Base-by-base conservation (phyloP, 768 basidiomycete genomes). In the Collybia mongolica region DNA sequence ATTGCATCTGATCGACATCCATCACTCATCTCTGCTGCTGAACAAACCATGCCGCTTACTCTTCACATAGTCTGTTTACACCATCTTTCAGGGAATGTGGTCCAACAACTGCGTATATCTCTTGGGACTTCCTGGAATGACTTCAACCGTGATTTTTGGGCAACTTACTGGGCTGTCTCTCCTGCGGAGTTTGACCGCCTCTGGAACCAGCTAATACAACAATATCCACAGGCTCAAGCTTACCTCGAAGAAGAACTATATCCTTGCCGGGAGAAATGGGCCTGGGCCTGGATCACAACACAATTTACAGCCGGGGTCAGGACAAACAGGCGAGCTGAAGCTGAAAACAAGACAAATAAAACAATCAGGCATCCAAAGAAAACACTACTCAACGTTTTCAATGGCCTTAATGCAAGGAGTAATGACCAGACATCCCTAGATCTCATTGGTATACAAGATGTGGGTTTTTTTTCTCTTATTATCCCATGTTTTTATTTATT, bases 251-350 rank as follows among this genome's bases (percentile, higher is more conserved):
- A 55, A 1, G 61, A 66, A 32, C 19, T 73, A 0, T 71, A 67
- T 48, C 52, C 59, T 2, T 65, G 62, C 38, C 58, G 59, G 0
- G 54, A 65, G 23, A 63, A 58, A 14, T 73, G 70, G 70, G 71
- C 68, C 20, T 68, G 65, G 65, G 60, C 65, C 7, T 73, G 60
- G 54, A 46, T 66, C 2, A 56, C 60, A 19, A 20, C 48, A 19
- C 26, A 45, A 12, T 73, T 69, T 49, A 70, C 70, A 8, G 62
- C 55, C 19, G 70, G 70, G 0, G 57, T 70, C 4, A 40, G 67
- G 1, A 73, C 68, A 22, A 70, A 64, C 57, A 66, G 71, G 1
- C 52, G 61, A 1, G 59, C 67, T 0, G 67, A 67, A 44, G 46
- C 44, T 0, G 63, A 67, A 44, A 65, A 67, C 37, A 51, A 50